A percentile compares a stretch with the other conserved stretches of the same genome.
Conservation (phyloP, 805 yeast species). For the Starmerella sp. region DNA sequence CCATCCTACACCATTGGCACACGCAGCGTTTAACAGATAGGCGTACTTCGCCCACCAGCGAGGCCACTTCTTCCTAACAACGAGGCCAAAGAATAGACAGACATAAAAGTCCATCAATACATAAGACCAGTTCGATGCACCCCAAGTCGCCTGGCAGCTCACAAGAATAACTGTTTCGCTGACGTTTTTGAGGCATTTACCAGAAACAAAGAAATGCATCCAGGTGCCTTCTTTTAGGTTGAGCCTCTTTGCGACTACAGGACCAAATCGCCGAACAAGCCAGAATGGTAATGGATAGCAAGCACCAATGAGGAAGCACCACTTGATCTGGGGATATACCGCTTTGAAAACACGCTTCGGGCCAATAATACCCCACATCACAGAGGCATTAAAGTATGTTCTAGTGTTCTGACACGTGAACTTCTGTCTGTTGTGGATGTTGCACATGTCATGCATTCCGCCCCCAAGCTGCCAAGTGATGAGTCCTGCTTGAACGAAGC, state of each 20-base stretch:
- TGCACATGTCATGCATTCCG: constrained; percentile 28
- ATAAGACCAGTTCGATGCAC: constrained; percentile 32
- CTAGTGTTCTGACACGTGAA: constrained; percentile 35
- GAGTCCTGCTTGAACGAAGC: constrained; percentile 18
- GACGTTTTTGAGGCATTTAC: constrained; percentile 25
- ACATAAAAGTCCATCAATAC: constrained; percentile 34
- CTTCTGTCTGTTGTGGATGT: constrained; percentile 28
- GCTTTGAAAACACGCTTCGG: constrained; percentile 41
- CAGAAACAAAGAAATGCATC: constrained; percentile 35
- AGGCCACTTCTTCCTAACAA: constrained; percentile 33
- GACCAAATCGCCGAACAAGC: constrained; percentile 7
- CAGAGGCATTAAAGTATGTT: constrained; percentile 40
- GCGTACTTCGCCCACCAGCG: constrained; percentile 46
- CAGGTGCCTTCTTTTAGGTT: constrained; percentile 31
- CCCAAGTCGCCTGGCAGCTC: constrained; percentile 23
- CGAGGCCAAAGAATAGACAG: constrained; percentile 36
- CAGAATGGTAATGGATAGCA: constrained; percentile 17
- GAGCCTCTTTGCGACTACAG: not conserved
- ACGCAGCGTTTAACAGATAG: constrained; percentile 38
- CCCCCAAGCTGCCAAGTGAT: constrained; percentile 17
- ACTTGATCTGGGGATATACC: constrained; percentile 48
- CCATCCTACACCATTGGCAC: constrained; percentile 41
- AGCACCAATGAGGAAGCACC: constrained; percentile 51
- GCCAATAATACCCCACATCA: constrained; percentile 50
- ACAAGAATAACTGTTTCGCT: constrained; percentile 12